Conservation (phyloP, 306 rosid genomes). For the Purshia tridentata region DNA sequence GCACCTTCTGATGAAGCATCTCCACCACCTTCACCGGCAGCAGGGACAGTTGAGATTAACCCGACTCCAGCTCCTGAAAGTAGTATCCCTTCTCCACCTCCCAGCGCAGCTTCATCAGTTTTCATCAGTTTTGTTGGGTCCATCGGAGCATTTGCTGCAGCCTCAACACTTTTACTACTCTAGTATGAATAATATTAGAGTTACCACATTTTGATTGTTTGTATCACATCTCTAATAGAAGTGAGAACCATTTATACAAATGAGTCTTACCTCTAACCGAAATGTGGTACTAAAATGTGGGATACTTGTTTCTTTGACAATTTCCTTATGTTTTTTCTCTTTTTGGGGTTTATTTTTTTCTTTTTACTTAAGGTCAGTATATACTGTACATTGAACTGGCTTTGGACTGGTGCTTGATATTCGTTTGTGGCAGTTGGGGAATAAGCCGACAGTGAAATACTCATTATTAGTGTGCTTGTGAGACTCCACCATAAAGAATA, state of each 20-base stretch:
- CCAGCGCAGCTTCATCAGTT: slow-evolving; percentile 53
- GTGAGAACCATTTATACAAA: no score
- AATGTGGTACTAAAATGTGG: no score
- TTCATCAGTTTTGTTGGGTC: slow-evolving; percentile 44
- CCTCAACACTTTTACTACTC: slow-evolving; percentile 37
- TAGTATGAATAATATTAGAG: no score
- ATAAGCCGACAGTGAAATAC: slow-evolving; percentile 26
- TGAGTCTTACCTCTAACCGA: no score
- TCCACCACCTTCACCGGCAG: slow-evolving; percentile 40
- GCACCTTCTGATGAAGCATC: slow-evolving; percentile 37
- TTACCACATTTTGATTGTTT: no score
- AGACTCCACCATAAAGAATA: slow-evolving; percentile 15
- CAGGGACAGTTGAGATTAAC: slow-evolving; percentile 32
- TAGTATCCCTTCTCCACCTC: slow-evolving; percentile 43
- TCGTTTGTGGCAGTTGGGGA: slow-evolving; percentile 30
- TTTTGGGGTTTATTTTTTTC: slow-evolving; percentile 8
- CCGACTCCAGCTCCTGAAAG: slow-evolving; percentile 51
- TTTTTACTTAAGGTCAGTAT: slow-evolving; percentile 35
- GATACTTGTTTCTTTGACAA: background rate
- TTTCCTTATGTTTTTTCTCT: no score
- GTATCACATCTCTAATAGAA: no score
- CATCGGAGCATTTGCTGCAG: slow-evolving; percentile 68
- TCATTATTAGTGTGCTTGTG: slow-evolving; percentile 29
- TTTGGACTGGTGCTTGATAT: slow-evolving; percentile 34
- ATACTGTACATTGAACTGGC: slow-evolving; percentile 33